Evolutionary conservation across 2,329 filamentous ascomycete species (phyloP).

Genomic region (Ophiostoma sp.): DNA sequence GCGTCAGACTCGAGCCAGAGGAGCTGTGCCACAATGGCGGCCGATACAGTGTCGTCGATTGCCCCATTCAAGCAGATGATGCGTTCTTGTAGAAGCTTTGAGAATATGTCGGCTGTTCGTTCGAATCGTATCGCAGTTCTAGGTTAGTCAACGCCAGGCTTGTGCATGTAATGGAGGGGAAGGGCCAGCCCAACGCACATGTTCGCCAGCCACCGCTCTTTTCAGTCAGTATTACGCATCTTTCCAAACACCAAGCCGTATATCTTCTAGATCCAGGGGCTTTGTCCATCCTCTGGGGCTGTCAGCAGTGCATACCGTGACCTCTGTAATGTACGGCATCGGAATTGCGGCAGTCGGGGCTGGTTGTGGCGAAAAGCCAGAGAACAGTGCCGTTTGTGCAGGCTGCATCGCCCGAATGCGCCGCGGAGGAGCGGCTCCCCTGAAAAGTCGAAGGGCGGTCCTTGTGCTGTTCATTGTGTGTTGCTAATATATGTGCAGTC

Average conservation of each 20-base stretch:
- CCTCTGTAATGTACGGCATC: constrained; percentile 55
- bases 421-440: neutral
- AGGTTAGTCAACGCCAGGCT: neutral
- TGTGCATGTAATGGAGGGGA: neutral
- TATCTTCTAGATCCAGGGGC: too few species aligned
- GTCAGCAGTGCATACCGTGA: constrained; percentile 39
- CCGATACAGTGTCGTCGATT: constrained; percentile 84
- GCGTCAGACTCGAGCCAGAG: constrained; percentile 97
- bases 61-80: constrained; percentile 90
- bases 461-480: constrained; percentile 11
- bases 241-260: neutral
- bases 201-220: constrained; percentile 72
- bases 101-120: constrained; percentile 69
- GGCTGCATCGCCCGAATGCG: neutral
- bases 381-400: constrained; percentile 28
- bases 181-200: constrained; percentile 48
- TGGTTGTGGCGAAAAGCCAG: constrained; percentile 19
- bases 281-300: neutral
- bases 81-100: constrained; percentile 77
- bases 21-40: constrained; percentile 91
- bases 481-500: neutral
- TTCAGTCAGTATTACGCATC: constrained; percentile 31
- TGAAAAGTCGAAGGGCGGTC: neutral
- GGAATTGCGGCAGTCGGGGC: constrained; percentile 41
- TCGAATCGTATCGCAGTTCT: neutral